Base-by-base conservation (phyloP, 805 yeast genomes). In the Lipomyces mesembrius region DNA sequence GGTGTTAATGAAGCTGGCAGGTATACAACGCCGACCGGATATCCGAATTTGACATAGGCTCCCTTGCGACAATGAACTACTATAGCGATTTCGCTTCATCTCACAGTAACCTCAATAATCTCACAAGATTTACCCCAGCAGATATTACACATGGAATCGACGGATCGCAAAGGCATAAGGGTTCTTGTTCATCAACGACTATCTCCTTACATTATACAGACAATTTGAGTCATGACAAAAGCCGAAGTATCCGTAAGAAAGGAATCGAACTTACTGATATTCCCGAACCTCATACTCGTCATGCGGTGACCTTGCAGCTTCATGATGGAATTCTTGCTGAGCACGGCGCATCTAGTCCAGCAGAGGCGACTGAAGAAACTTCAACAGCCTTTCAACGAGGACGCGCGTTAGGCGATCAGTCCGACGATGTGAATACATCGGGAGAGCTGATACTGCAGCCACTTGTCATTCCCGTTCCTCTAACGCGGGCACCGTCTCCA, bases 21-120 rank as follows among this genome's bases (percentile, higher is more conserved):
- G 55, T 64, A 2, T 64, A 64, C 53, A 32, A 37, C 4, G 67
- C 67, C 8, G 67, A 64, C 39, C 52, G 52, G n/a, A 51, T 64
- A 9, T 60, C 67, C 11, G 37, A 43, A 27, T 60, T 64, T 34
- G 67, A 64, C 35, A 60, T 52, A 3, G 39, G 57, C 11, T 22
- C 35, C 20, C 35, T 39, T n/a, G 29, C 62, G 3, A 14, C 29
- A 9, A 12, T 37, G 14, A 34, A 20, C 14, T 34, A 22, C 35
- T 63, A 35, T 25, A n/a, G 34, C 14, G 66, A 63, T 29, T 27
- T 32, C 8, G 34, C 27, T 11, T 14, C 61, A 39, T 9, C 39
- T n/a, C 56, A 22, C 14, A 29, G n/a, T 17, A 20, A 22, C n/a
- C 34, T 22, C 27, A 49, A 25, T 51, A 37, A 37, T 37, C 17